Base-by-base conservation (phyloP, 2,329 filamentous ascomycete species). In the Beauveria scarabaeidicola region DNA sequence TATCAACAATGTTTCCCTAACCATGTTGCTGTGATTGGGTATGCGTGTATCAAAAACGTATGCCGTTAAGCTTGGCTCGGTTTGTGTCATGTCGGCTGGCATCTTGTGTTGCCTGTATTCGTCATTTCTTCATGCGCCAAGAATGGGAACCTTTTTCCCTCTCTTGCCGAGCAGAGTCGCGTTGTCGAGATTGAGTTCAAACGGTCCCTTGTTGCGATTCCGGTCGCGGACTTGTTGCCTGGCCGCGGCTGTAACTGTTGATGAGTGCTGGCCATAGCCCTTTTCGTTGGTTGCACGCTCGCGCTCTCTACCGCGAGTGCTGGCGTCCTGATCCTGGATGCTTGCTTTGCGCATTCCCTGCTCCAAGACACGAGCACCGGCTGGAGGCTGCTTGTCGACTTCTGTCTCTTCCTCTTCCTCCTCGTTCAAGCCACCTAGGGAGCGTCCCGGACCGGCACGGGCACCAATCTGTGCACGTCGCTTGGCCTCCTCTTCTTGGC, bases 401-500 rank as follows among this genome's bases (percentile, higher is more conserved):
- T 91, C 79, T 74, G 72, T 82, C 8, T 80, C 78, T 32, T 87
- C 87, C 36, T 84, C 81, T 2, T 83, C 78, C 52, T 83, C 86
- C 64, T 90, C 87, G 57, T 90, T 86, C 63, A 96, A 82, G 7
- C 83, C 84, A 25, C 83, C 83, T 7, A 85, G 72, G 69, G 64
- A 74, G 63, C 64, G 80, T 1, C 68, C 86, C 75, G 68, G 87
- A 72, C 77, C 88, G 78, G 67, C 88, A 82, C 79, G 92, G 79
- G 75, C 83, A 78, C 82, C 82, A 66, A 92, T 82, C 69, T 95
- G 90, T 73, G 95, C 96, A 64, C 91, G 85, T 58, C 91, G 86
- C 77, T 97, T 97, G 67, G 85, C 87, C 73, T 97, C 94, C 71
- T 99, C 94, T 74, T 97, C 94, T 73, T 97, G 91, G 51, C 94